These are phyloP conservation scores for Phellinidium pouzarii DNA, from an alignment of 1,284 basidiomycete genomes.

Conservation along the genomic window DNA sequence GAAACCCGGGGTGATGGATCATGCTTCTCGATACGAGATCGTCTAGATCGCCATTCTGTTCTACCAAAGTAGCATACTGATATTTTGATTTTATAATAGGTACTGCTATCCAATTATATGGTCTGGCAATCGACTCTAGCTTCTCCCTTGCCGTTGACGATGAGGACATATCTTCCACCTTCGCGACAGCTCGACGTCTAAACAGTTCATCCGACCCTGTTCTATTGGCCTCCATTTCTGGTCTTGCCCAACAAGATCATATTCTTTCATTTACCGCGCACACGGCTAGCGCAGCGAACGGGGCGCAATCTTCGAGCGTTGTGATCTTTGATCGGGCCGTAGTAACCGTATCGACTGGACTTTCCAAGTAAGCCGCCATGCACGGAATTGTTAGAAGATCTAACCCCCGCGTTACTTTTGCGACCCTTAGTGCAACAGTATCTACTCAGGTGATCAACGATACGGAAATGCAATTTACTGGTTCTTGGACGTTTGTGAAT, in stretches of 20 bases:
- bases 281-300: conserved; percentile 19
- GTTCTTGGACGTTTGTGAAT: conserved; percentile 41
- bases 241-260: conserved; percentile 26
- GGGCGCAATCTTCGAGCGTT: conserved; percentile 17
- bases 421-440: conserved; percentile 32
- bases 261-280: conserved; percentile 26
- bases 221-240: conserved; percentile 27
- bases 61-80: neutral
- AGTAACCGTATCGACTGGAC: conserved; percentile 18
- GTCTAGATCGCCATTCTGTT: conserved; percentile 14
- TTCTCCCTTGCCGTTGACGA: conserved; percentile 20
- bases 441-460: conserved; percentile 33
- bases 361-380: conserved; percentile 13
- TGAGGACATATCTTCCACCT: conserved; percentile 7
- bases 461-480: conserved; percentile 37
- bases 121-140: conserved; percentile 25
- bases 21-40: conserved; percentile 7
- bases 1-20: conserved; percentile 10
- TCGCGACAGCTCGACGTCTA: neutral
- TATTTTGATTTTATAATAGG: conserved; percentile 20
- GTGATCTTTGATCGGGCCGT: conserved; percentile 25
- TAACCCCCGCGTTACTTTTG: conserved; percentile 13
- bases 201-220: conserved; percentile 19
- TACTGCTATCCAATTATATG: conserved; percentile 50
- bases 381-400: conserved; percentile 11